These are phyloP conservation scores for Trichopus zeylanicus DNA, from an alignment of 116 monocot species.

Conservation along the genomic window DNA sequence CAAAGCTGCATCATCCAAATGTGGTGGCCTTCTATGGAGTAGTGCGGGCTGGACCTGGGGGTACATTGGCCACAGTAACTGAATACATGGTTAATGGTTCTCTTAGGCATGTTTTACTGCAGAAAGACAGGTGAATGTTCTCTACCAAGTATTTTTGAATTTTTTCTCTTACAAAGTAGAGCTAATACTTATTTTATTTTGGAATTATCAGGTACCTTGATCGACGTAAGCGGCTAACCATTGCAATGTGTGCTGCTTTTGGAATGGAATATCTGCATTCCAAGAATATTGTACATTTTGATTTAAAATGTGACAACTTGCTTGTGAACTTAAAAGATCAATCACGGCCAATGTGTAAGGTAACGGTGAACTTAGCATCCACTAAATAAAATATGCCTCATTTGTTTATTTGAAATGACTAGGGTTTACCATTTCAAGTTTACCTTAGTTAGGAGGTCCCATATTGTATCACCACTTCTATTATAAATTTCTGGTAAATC, in stretches of 20 bases:
- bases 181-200: background rate
- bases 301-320: slow-evolving; percentile 96
- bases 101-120: slow-evolving; percentile 76
- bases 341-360: slow-evolving; percentile 95
- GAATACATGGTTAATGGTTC: slow-evolving; percentile 99
- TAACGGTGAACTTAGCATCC: slow-evolving; percentile 12
- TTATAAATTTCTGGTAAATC: background rate
- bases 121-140: slow-evolving; percentile 64
- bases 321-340: slow-evolving; percentile 93
- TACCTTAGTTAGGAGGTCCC: no score
- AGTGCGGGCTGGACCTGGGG: slow-evolving; percentile 79
- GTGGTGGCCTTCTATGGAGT: slow-evolving; percentile 98
- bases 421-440: no score
- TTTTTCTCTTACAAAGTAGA: background rate
- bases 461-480: no score
- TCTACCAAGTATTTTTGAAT: background rate
- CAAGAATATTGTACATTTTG: slow-evolving; percentile 97
- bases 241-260: slow-evolving; percentile 97
- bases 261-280: slow-evolving; percentile 99
- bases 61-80: slow-evolving; percentile 84
- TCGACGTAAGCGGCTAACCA: slow-evolving; percentile 78
- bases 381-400: background rate
- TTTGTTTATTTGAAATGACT: background rate
- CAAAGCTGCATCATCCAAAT: slow-evolving; percentile 96
- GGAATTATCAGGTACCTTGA: slow-evolving; percentile 66